Evolutionary conservation across 2,329 filamentous ascomycete genomes (phyloP), one percentile per base, ranked within the genome.

Genomic region (Colletotrichum nymphaeae): DNA sequence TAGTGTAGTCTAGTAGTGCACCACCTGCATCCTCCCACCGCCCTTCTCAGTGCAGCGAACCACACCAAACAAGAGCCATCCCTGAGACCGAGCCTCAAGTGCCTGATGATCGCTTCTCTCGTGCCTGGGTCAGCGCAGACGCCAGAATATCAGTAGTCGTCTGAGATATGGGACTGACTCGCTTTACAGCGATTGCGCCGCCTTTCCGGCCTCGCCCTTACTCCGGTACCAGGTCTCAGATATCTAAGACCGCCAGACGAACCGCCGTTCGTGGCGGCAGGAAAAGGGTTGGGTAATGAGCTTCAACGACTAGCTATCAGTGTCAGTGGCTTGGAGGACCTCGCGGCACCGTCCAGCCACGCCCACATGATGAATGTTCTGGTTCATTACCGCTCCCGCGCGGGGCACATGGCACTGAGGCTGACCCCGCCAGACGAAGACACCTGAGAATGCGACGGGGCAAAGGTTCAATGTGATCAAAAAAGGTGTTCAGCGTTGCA

Each of bases 21-120:
- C 62, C 67, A 67, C 58, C 71, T 73, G 67, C 71, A 72, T 67
- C 37, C 67, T 53, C 71, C 42, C 71, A 74, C 72, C 72, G 72
- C 72, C 72, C 67, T 59, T 63, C 42, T 22, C 42, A 49, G 19
- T n/a, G 42, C 53, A 32, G 63, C 32, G 49, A 63, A 28, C 30
- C 42, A 57, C 37, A 52, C 67, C 67, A 52, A 63, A 67, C 67
- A 52, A 59, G 58, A 63, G 57, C 49, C 52, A 72, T 74, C 63
- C 67, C 68, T 60, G 68, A 52, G 70, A 73, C 67, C 53, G 67
- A 73, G 70, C 67, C 60, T 73, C 60, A 70, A 70, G 70, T 73
- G 55, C 70, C 70, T 73, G 70, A 70, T 73, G 67, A 73, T 73
- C 70, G 42, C 60, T 53, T 62, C 66, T 65, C 67, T 37, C 32